Evolutionary conservation across 768 basidiomycete species (phyloP).

Genomic region (Mycena venus): DNA sequence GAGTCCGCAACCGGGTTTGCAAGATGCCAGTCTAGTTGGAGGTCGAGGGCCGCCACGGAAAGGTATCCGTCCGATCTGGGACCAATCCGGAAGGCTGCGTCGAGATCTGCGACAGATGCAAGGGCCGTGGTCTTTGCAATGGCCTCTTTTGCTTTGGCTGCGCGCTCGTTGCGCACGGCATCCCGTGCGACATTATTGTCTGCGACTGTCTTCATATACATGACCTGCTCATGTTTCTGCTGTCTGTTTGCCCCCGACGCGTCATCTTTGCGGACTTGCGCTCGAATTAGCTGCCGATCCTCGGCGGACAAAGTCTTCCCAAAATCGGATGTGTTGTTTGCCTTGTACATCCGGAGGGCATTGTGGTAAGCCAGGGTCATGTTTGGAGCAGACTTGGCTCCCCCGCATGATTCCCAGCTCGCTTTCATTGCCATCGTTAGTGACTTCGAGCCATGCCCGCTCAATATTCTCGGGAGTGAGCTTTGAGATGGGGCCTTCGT

Average conservation of each 20-base stretch:
- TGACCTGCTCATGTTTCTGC: background rate
- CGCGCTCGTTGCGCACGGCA: background rate
- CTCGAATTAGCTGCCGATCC: background rate
- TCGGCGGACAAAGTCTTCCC: background rate
- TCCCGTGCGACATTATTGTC: background rate
- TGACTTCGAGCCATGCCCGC: conserved; percentile 27
- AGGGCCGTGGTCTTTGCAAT: background rate
- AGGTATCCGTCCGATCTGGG: background rate
- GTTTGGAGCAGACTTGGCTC: background rate
- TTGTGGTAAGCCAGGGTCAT: background rate
- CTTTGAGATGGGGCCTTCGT: background rate
- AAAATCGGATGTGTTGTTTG: background rate
- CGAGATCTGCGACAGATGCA: background rate
- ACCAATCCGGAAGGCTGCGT: too few species aligned
- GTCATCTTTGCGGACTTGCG: background rate
- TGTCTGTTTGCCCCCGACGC: background rate
- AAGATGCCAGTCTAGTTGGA: conserved; percentile 8
- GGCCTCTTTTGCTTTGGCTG: background rate
- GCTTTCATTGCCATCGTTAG: conserved; percentile 38
- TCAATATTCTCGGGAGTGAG: background rate
- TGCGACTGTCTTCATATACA: background rate
- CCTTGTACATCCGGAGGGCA: too few species aligned
- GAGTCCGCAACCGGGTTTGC: background rate
- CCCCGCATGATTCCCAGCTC: conserved; percentile 16
- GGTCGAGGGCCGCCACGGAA: background rate